Conservation (phyloP, 2,329 filamentous ascomycete species). For the Nakataea oryzae region DNA sequence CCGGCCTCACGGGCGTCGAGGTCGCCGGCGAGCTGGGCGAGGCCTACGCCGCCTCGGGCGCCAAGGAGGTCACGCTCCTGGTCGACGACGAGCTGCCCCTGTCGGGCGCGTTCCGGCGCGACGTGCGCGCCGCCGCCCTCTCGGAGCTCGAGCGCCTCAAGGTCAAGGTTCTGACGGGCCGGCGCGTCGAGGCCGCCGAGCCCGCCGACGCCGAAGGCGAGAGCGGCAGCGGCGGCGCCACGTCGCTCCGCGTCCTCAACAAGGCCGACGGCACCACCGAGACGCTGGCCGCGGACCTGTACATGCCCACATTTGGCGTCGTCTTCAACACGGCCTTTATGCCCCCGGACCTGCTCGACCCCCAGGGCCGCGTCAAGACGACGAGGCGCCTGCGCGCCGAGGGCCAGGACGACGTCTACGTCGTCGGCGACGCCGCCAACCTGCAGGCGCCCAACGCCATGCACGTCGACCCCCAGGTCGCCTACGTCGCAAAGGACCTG, state of each 20-base stretch:
- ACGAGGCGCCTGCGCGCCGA: conserved; percentile 14
- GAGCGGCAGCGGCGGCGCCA: conserved; percentile 5
- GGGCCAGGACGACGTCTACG: conserved; percentile 17
- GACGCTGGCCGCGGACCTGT: conserved; percentile 16
- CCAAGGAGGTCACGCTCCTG: conserved; percentile 36
- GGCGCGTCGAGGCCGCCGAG: conserved; percentile 19
- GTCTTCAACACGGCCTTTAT: conserved; percentile 27
- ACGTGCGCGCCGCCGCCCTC: conserved; percentile 26
- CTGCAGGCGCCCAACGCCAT: conserved; percentile 13
- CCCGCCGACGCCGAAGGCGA: conserved; percentile 4
- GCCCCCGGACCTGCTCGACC: conserved; percentile 15
- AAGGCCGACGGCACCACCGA: conserved; percentile 4
- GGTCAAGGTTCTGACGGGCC: conserved; percentile 28
- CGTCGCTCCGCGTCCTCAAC: not conserved
- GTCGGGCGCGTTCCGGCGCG: conserved; percentile 16
- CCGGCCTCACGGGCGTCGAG: conserved; percentile 39
- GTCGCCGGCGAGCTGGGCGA: conserved; percentile 39
- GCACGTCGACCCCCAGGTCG: conserved; percentile 13
- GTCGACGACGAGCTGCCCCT: conserved; percentile 28
- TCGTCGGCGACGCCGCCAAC: conserved; percentile 17
- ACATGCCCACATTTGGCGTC: conserved; percentile 35
- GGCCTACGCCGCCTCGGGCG: conserved; percentile 28
- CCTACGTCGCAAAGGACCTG: conserved; percentile 13
- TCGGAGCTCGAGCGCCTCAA: conserved; percentile 23
- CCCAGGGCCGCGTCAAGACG: conserved; percentile 13